Percentiles rank a stretch among this genome's conserved stretches.
Conservation (phyloP, 1,284 basidiomycete genomes). For the Kwoniella shivajii region DNA sequence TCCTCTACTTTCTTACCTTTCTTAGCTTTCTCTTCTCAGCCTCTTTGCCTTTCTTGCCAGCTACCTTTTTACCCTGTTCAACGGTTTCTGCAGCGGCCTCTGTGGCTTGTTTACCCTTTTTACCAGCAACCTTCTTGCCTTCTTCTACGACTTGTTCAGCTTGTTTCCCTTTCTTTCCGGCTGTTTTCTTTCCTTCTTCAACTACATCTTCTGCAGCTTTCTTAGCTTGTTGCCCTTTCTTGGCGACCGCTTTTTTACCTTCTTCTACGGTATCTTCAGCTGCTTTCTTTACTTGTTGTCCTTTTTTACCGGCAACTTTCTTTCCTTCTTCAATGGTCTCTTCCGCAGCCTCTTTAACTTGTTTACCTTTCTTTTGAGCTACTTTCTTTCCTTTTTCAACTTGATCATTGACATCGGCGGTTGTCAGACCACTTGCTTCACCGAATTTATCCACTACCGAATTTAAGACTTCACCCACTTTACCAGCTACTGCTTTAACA, state of each 20-base stretch:
- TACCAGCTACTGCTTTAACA: slow-evolving; percentile 28
- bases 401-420: slow-evolving; percentile 11
- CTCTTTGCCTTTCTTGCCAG: slow-evolving; percentile 20
- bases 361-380: slow-evolving; percentile 20
- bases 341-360: slow-evolving; percentile 12
- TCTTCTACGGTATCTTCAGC: slow-evolving; percentile 17
- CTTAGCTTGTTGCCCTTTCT: slow-evolving; percentile 21
- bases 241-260: slow-evolving; percentile 13
- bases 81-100: slow-evolving; percentile 15
- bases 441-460: slow-evolving; percentile 36
- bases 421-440: slow-evolving; percentile 35
- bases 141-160: slow-evolving; percentile 9
- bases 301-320: slow-evolving; percentile 18
- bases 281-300: slow-evolving; percentile 15
- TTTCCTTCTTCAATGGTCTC: slow-evolving; percentile 21
- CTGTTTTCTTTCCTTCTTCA: slow-evolving; percentile 16
- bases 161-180: slow-evolving; percentile 17
- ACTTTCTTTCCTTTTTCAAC: slow-evolving; percentile 18
- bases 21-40: slow-evolving; percentile 6
- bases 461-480: slow-evolving; percentile 52
- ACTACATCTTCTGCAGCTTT: slow-evolving; percentile 12
- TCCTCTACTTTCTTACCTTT: slow-evolving; percentile 5
- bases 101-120: slow-evolving; percentile 16
- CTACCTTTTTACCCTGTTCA: slow-evolving; percentile 15
- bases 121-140: slow-evolving; percentile 19